Evolutionary conservation across 2,329 filamentous ascomycete genomes (phyloP).

Genomic region (Cercospora berteroae): DNA sequence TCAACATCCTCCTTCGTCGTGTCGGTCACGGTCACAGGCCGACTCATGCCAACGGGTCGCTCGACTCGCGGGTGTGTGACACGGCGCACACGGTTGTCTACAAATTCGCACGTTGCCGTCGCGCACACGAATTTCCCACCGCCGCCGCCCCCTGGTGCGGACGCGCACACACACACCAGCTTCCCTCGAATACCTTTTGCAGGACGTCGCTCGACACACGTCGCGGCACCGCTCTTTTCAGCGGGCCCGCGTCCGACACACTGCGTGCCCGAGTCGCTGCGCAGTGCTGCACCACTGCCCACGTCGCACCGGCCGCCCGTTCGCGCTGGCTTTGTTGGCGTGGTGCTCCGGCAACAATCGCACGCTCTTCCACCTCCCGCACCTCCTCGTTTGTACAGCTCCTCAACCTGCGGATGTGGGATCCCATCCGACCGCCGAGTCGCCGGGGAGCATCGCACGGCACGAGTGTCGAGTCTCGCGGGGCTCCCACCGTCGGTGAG

Average conservation of each 20-base stretch:
- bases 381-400: conserved; percentile 7
- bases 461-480: neutral
- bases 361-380: neutral
- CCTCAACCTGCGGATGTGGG: neutral
- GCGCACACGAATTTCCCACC: neutral
- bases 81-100: neutral
- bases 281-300: neutral
- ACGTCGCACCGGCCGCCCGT: neutral
- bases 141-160: neutral
- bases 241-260: neutral
- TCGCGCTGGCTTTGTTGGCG: neutral
- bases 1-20: neutral
- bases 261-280: neutral
- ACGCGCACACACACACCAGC: neutral
- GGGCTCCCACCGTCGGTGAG: neutral
- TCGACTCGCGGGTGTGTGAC: neutral
- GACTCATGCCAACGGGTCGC: neutral
- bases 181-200: neutral
- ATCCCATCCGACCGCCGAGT: neutral
- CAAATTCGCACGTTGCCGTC: neutral
- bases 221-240: neutral
- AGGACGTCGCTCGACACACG: neutral
- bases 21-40: neutral
- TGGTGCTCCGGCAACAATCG: neutral
- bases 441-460: neutral